A percentile compares a stretch with the other conserved stretches of the same genome.
phyloP scores from a whole-genome alignment of 352 stramenopile species.

The Elongisporangium senticosum region DNA sequence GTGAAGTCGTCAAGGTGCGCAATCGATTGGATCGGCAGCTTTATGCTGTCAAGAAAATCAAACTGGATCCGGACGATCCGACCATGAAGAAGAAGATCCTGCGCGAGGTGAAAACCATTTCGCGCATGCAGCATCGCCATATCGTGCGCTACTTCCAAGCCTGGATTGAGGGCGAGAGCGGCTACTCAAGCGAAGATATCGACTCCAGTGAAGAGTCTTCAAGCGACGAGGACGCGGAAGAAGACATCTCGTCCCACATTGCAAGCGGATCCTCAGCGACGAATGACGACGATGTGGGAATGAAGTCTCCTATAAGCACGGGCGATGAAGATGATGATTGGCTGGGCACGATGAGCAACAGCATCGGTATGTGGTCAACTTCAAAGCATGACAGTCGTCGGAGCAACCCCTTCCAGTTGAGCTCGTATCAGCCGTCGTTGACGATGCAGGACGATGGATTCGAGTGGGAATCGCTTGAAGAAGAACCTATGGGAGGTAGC shows the following conservation, averaged over 20 bases:
- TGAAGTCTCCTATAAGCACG: constrained; percentile 17
- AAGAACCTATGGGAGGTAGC: constrained; percentile 35
- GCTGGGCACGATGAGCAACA: constrained; percentile 63
- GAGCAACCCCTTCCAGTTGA: constrained; percentile 23
- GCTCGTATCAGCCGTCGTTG: background rate
- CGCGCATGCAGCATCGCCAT: constrained; percentile 93
- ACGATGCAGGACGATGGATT: constrained; percentile 43
- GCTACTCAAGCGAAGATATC: constrained; percentile 35
- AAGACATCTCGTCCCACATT: constrained; percentile 7
- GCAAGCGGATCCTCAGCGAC: constrained; percentile 22
- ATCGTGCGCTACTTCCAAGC: constrained; percentile 94
- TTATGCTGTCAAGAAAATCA: constrained; percentile 86
- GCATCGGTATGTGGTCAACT: constrained; percentile 55
- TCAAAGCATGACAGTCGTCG: constrained; percentile 56
- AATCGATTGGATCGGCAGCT: constrained; percentile 80
- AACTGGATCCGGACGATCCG: constrained; percentile 78
- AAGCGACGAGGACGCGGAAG: constrained; percentile 25
- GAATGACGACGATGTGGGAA: constrained; percentile 24
- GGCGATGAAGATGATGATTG: constrained; percentile 75
- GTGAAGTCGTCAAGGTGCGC: constrained; percentile 79
- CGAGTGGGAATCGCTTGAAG: constrained; percentile 63
- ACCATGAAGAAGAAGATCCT: constrained; percentile 95
- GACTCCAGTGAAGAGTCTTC: constrained; percentile 32
- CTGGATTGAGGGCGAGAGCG: constrained; percentile 79
- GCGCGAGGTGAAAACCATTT: constrained; percentile 95